Base-by-base conservation (phyloP, 306 rosid genomes). In the Cucumis hystrix region DNA sequence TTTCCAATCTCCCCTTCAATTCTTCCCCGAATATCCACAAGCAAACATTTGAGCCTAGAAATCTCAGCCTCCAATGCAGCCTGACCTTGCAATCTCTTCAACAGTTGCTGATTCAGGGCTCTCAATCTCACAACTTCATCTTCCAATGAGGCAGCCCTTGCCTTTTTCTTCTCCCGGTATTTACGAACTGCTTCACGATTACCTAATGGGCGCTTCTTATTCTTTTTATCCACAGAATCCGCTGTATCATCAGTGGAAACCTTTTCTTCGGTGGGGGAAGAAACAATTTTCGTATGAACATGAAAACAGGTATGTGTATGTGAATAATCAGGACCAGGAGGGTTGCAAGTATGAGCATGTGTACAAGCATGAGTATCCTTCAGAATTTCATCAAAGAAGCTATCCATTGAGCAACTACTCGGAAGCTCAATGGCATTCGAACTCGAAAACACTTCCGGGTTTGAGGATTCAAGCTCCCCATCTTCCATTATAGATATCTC, bases 291-390 rank as follows among this genome's bases (percentile, higher is more conserved):
- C 43, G 99, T 92, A 78, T 96, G 99, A 12, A 89, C 97, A 67
- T 96, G 99, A 79, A 91, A 89, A 79, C 99, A 96, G 18, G 99
- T 96, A 82, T 96, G 99, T 20, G 97, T 91, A 76, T 96, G 99
- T 0, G 98, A 85, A 65, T 77, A 76, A 80, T 96, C 99, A 23
- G 99, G 99, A 9, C 99, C 99, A 0, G 98, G 97, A 23, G 99
- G 98, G 83, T 96, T 96, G 86, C 99, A 96, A 54, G 97, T 96
- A 87, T 96, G 99, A 54, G 97, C 88, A 82, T 96, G 99, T 45
- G 96, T 91, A 84, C 99, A 96, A 55, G 96, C 92, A 47, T 89
- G 98, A 25, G 88, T 9, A 59, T 96, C 99, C 80, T 88, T 91
- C 2, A 89, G 79, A 52, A 96, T 87, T 33, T 92, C 99, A 20